Base-by-base conservation (phyloP, 192 early-diverging fungal genomes). In the Coemansia biformis region DNA sequence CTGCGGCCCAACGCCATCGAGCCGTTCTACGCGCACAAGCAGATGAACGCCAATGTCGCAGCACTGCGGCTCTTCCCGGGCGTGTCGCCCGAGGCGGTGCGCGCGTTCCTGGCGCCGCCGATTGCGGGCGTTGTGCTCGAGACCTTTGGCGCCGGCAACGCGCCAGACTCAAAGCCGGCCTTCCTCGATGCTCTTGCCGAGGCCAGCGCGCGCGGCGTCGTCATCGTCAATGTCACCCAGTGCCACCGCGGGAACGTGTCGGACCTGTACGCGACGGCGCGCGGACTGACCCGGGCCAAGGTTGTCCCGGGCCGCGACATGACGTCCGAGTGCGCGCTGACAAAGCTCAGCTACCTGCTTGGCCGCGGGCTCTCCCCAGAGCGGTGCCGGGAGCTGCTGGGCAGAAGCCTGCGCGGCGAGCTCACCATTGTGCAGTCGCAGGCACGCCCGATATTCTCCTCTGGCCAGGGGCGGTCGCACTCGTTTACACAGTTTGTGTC, bases 81-180 rank as follows among this genome's bases (percentile, higher is more conserved):
- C 21, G 94, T 99, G 43, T 89, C 88, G 1, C 84, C 86, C 17
- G 63, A 81, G 0, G 96, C 96, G 0, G 83, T 99, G 14, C 78
- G 83, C 13, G 84, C 91, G 4, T 93, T 97, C 44, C 58, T 99
- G 19, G 70, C 84, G 5, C 84, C 89, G 14, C 87, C 90, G 0
- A 86, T 95, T 12, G 81, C 79, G 21, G 96, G 96, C 8, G 84
- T 96, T 4, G 89, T 99, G 8, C 68, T 99, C 8, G 93, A 99
- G 59, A 94, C 93, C 1, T 99, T 91, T 57, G 96, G 96, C 5
- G 90, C 88, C 21, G 96, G 96, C 6, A 99, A 99, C 58, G 94
- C 92, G 0, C 96, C 96, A 2, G 86, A 86, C 56, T 86, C 90
- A 38, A 82, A 91, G 1, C 76, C 84, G 2, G 92, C 92, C 44